Conservation (phyloP, 768 basidiomycete species). For the Lentinula guzmanii region DNA sequence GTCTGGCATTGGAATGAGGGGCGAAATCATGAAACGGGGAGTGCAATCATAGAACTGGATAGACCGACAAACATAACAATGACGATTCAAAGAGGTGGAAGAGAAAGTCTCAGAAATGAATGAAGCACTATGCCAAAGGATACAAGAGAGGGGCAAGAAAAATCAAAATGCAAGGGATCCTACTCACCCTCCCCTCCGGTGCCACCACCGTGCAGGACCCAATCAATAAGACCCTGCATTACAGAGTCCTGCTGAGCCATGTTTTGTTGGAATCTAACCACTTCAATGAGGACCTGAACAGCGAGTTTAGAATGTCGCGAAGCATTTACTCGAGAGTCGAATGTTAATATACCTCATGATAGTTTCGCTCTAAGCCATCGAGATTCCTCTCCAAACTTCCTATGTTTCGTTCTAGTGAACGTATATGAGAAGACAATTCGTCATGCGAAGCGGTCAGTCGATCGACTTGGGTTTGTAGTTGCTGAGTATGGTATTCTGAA, state of each 20-base stretch:
- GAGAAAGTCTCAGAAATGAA: background rate
- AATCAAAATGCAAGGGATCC: background rate
- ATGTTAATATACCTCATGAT: conserved; percentile 36
- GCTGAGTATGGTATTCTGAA: background rate
- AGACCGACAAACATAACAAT: background rate
- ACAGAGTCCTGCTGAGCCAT: conserved; percentile 82
- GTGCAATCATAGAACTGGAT: background rate
- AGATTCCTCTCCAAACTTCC: conserved; percentile 45
- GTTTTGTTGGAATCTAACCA: conserved; percentile 66
- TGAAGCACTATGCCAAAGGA: background rate
- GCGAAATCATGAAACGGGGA: background rate
- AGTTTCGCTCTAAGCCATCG: conserved; percentile 22
- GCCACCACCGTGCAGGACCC: conserved; percentile 66
- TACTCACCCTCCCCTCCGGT: conserved; percentile 7
- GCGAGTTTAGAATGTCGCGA: background rate
- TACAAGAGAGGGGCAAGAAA: background rate
- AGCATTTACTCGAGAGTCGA: too few species aligned
- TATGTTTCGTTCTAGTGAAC: conserved; percentile 53
- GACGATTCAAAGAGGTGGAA: background rate
- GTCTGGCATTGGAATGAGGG: background rate
- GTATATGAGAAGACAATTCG: conserved; percentile 47
- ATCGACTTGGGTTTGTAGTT: conserved; percentile 45
- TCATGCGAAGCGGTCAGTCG: conserved; percentile 40
- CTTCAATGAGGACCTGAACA: conserved; percentile 49
- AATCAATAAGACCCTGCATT: conserved; percentile 77